These are phyloP conservation scores for Dothideomycetidae sp. DNA, from an alignment of 2,329 filamentous ascomycete genomes.

Conservation along the genomic window DNA sequence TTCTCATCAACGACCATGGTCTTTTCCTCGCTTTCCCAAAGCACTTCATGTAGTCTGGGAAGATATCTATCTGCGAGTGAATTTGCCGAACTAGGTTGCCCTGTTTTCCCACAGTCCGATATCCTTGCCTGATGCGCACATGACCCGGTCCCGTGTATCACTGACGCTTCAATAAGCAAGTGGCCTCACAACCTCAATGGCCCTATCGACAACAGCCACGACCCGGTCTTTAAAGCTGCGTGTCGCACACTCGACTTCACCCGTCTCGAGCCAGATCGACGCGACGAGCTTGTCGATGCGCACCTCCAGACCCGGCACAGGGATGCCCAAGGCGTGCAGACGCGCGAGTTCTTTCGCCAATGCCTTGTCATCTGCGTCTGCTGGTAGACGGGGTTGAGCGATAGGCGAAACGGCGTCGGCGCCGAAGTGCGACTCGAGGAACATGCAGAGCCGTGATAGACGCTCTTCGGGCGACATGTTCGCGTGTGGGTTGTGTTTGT, in stretches of 20 bases:
- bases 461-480: conserved; percentile 59
- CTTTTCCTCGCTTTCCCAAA: too few relatives aligned
- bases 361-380: conserved; percentile 27
- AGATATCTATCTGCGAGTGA: too few relatives aligned
- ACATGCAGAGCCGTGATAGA: conserved; percentile 77
- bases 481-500: conserved; percentile 54
- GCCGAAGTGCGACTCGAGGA: conserved; percentile 94
- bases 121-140: too few relatives aligned
- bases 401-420: conserved; percentile 68
- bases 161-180: too few relatives aligned
- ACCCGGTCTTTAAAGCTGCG: conserved; percentile 70
- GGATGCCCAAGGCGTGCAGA: conserved; percentile 71
- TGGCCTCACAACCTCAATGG: conserved; percentile 44
- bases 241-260: conserved; percentile 74
- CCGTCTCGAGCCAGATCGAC: conserved; percentile 78
- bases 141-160: too few relatives aligned
- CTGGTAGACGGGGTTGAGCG: conserved; percentile 43
- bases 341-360: conserved; percentile 51
- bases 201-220: conserved; percentile 75
- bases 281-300: conserved; percentile 77
- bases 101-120: too few relatives aligned
- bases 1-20: too few relatives aligned
- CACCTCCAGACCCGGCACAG: conserved; percentile 78
- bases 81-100: too few relatives aligned
- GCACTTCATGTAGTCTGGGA: too few relatives aligned